Base-by-base conservation (phyloP, 2,329 filamentous ascomycete genomes). In the Fusarium agapanthi region DNA sequence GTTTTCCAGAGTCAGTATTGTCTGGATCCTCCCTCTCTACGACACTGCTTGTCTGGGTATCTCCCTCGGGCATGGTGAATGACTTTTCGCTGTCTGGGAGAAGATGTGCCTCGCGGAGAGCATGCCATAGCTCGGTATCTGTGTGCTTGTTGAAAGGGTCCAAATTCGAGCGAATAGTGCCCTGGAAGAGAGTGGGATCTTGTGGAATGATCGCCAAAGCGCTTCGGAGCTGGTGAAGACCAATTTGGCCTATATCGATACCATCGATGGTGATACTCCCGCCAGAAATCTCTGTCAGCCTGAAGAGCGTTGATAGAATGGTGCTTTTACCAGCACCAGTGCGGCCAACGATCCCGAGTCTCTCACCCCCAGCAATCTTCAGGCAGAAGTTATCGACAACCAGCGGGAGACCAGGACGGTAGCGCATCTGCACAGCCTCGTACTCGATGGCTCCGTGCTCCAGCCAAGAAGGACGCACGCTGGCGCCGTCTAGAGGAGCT, bases 301-400 rank as follows among this genome's bases (percentile, higher is more conserved):
- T 90, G 85, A 95, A 94, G 4, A 95, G 83, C 0, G 92, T 91
- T 3, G 94, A 84, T 0, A 92, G 93, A 22, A 95, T 82, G 0
- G 91, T 92, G 1, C 91, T 93, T 81, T 95, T 95, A 47, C 92
- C 92, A 0, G 92, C 92, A 7, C 92, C 92, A 0, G 93, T 95
- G 22, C 93, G 88, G 13, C 93, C 93, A 8, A 95, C 90, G 7
- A 94, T 90, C 18, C 92, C 92, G 26, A 95, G 83, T 12, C 92
- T 85, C 81, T 94, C 88, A 68, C 91, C 90, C 54, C 87, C 84
- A 34, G 88, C 84, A 15, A 94, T 87, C 26, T 80, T 82, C 79
- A 95, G 93, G 5, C 84, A 89, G 16, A 95, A 82, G 1, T 89
- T 90, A 78, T 90, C 92, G 1, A 95, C 84, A 0, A 94, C 91